These are phyloP conservation scores for Gypsophila paniculata DNA, from an alignment of 179 eudicot genomes.

Conservation along the genomic window DNA sequence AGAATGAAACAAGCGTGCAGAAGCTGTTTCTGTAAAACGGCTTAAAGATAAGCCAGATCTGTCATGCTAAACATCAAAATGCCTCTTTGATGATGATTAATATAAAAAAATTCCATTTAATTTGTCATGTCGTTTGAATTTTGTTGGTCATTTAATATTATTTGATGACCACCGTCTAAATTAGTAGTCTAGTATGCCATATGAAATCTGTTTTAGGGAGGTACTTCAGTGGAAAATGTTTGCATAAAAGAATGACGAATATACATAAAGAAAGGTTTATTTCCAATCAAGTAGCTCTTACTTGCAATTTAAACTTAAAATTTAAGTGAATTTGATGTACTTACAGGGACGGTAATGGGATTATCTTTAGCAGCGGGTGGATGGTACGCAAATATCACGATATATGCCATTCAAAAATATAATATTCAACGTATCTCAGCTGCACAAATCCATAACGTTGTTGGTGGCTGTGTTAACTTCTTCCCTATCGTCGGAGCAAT, in stretches of 20 bases:
- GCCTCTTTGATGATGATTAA: too few relatives aligned
- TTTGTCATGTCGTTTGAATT: background rate
- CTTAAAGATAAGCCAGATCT: too few relatives aligned
- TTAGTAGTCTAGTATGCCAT: too few relatives aligned
- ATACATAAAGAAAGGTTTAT: background rate
- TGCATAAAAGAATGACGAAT: background rate
- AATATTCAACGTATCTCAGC: constrained; percentile 41
- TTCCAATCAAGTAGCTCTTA: background rate
- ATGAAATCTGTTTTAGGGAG: background rate
- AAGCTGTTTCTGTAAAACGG: background rate
- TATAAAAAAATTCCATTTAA: background rate
- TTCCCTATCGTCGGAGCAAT: constrained; percentile 49
- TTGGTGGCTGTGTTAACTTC: constrained; percentile 37
- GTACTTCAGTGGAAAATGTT: background rate
- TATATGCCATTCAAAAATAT: constrained; percentile 44
- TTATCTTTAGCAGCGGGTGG: constrained; percentile 29
- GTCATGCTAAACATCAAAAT: too few relatives aligned
- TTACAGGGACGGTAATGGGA: constrained; percentile 29
- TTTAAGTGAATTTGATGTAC: background rate
- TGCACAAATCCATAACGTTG: constrained; percentile 43
- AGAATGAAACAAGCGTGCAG: background rate
- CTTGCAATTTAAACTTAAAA: background rate
- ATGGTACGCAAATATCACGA: constrained; percentile 39
- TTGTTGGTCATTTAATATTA: background rate
- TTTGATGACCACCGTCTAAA: too few relatives aligned